Base-by-base conservation (phyloP, 176 grass and related monocot species). In the Oryza nivara region DNA sequence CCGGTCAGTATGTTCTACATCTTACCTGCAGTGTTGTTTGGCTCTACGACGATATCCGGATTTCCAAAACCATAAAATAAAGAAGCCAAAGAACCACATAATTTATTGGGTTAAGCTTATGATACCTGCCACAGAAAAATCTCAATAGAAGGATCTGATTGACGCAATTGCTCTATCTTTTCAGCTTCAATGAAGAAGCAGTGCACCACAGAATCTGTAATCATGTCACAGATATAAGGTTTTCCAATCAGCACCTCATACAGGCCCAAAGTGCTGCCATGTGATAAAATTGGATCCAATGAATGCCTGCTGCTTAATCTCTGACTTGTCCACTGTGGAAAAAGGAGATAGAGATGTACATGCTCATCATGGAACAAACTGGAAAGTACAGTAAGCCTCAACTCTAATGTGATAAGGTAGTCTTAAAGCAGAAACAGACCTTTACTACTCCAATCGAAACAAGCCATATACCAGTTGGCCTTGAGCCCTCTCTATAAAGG, bases 151-250 rank as follows among this genome's bases (percentile, higher is more conserved):
- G 93, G 67, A 69, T 88, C 91, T 52, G 93, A 95, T 35, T 78
- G 80, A 70, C 75, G 70, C 66, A 98, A 61, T 78, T 84, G 85
- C 45, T 87, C 85, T 67, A 95, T 95, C 74, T 98, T 98, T 73
- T 98, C 93, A 77, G 92, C 74, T 81, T 93, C 89, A 9, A 98
- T 84, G 63, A 98, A 98, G 93, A 98, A 98, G 83, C 93, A 95
- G n/a, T 95, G 87, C 67, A 90, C 91, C 28, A 90, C 85, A 5
- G 96, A 98, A 61, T 98, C 93, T 11, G 96, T 89, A 30, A 90
- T 86, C 81, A 95, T 92, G 51, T 95, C 91, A 80, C 96, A 98
- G 54, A 98, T 89, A 84, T 93, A 93, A 82, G 89, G 89, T 71
- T 95, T 98, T 76, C 96, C 93, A 85, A 23, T 87, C 79, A 98